Evolutionary conservation across 176 grass and related monocot genomes (phyloP).

Genomic region (Stipa capillata): DNA sequence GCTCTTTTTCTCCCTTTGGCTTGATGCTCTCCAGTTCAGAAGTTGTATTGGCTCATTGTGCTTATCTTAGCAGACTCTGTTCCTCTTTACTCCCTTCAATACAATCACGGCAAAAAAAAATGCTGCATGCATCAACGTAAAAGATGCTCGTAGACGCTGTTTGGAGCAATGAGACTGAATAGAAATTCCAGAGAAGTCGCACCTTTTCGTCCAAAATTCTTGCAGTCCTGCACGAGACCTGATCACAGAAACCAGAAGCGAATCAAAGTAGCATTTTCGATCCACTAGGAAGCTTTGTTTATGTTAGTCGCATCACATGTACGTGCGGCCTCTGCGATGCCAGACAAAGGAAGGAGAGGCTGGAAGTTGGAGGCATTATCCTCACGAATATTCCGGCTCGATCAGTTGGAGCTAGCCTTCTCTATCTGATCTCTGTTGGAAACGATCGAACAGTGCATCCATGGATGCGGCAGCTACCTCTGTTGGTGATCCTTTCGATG

Average conservation of each 20-base stretch:
- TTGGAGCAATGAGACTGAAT: background rate
- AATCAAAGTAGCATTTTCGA: too few species aligned
- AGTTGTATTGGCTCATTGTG: too few species aligned
- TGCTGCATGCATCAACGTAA: background rate
- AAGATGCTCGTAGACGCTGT: background rate
- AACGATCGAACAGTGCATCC: background rate
- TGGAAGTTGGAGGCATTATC: conserved; percentile 33
- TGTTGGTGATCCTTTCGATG: background rate
- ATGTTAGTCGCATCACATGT: background rate
- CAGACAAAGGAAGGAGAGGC: background rate
- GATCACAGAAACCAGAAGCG: background rate
- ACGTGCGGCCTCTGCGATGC: background rate
- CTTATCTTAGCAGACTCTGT: too few species aligned
- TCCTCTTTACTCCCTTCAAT: too few species aligned
- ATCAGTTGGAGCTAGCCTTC: background rate
- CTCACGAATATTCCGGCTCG: conserved; percentile 13
- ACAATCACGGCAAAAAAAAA: too few species aligned
- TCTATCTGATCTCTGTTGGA: background rate
- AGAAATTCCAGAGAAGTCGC: background rate
- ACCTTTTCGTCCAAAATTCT: background rate
- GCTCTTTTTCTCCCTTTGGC: background rate
- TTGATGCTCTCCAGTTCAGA: background rate
- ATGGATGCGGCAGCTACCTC: background rate
- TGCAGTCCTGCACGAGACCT: background rate
- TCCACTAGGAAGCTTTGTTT: background rate